phyloP scores from a whole-genome alignment of 2,329 filamentous ascomycete species.

The Plenodomus biglobosus region DNA sequence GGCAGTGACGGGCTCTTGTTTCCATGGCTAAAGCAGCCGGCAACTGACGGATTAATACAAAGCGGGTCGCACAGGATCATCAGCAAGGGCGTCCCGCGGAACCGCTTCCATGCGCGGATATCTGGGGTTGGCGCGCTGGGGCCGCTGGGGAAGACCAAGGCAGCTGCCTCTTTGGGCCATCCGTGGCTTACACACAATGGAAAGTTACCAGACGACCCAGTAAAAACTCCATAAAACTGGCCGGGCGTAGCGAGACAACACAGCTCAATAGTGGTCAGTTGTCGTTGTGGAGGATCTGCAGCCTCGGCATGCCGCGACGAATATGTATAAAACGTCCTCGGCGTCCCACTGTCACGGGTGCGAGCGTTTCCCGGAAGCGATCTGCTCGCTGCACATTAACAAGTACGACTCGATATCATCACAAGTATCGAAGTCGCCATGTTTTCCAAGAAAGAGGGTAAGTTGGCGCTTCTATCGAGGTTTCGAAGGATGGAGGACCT shows the following conservation, averaged over 20 bases:
- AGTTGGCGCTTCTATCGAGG: conserved; percentile 13
- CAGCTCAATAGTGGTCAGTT: background rate
- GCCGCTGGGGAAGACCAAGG: background rate
- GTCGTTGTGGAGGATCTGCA: background rate
- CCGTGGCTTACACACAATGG: background rate
- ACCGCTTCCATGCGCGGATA: conserved; percentile 1
- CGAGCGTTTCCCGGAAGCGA: conserved; percentile 7
- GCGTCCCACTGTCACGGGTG: conserved; percentile 7
- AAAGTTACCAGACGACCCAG: background rate
- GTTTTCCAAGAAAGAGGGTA: conserved; percentile 39
- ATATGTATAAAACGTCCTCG: background rate
- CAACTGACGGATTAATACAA: conserved; percentile 1
- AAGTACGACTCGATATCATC: background rate
- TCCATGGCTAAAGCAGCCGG: conserved; percentile 3
- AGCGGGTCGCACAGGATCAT: conserved; percentile 3
- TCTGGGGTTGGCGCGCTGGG: background rate
- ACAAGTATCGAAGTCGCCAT: conserved; percentile 15
- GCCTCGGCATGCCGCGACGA: background rate
- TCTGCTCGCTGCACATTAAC: conserved; percentile 1
- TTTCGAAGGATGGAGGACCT: background rate
- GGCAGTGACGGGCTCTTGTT: conserved; percentile 1
- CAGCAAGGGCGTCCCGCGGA: background rate
- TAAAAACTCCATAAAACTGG: background rate
- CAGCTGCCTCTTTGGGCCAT: background rate
- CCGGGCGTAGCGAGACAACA: background rate